These are phyloP conservation scores for Leptographium procerum DNA, from an alignment of 2,329 filamentous ascomycete species.

Conservation along the genomic window DNA sequence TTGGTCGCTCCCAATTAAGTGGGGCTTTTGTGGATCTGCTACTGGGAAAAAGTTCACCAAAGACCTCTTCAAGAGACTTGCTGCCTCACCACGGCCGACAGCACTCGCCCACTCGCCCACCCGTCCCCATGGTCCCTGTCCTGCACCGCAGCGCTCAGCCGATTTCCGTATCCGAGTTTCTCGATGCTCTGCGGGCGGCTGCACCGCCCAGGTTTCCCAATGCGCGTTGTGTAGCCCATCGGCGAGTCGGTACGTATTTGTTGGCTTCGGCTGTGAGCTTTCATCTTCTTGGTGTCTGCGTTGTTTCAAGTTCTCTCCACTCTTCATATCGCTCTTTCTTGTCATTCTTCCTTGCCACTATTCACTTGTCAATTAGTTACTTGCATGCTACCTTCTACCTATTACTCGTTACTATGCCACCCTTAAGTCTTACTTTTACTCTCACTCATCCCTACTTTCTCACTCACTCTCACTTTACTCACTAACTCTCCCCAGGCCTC, in stretches of 20 bases:
- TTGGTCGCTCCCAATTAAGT: neutral
- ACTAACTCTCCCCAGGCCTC: conserved; percentile 40
- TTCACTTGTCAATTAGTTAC: too few relatives aligned
- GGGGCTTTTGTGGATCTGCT: neutral
- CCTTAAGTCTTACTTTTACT: too few relatives aligned
- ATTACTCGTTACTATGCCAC: neutral
- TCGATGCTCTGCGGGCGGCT: conserved; percentile 37
- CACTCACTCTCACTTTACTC: neutral
- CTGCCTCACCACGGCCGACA: neutral
- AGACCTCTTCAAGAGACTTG: neutral
- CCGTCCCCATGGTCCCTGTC: conserved; percentile 18
- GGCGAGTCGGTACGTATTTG: conserved; percentile 30
- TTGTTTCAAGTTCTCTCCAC: neutral
- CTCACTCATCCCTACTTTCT: neutral
- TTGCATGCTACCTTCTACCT: too few relatives aligned
- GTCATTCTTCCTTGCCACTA: neutral
- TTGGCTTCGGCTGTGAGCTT: too few relatives aligned
- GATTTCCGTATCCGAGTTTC: conserved; percentile 29
- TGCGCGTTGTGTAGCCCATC: conserved; percentile 21
- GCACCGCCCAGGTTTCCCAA: conserved; percentile 38
- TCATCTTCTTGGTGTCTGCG: neutral
- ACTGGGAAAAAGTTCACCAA: neutral
- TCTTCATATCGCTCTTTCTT: neutral
- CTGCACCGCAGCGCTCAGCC: conserved; percentile 28
- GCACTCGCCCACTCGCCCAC: neutral